Base-by-base conservation (phyloP, 2,329 filamentous ascomycete genomes). In the Ophiocordyceps australis region DNA sequence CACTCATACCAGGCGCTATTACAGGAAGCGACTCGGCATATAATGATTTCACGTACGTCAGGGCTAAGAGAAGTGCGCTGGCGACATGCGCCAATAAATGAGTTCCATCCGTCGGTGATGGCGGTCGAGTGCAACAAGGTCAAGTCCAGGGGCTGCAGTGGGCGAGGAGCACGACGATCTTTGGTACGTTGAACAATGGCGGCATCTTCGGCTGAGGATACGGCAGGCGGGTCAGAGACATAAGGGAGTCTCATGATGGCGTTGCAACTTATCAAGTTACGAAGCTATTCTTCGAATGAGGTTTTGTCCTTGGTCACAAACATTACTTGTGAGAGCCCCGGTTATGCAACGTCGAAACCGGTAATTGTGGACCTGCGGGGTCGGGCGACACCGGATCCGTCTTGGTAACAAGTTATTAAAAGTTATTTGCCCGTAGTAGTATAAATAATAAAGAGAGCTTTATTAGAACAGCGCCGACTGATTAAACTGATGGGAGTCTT, bases 1-100 rank as follows among this genome's bases (percentile, higher is more conserved):
- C 79, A 91, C 48, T 92, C 82, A 49, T 83, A 91, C 71, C 76
- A 81, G 2, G 82, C 82, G 12, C 62, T 50, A 50, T 91, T 92
- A 39, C 81, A 64, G 11, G 76, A 72, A 9, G 82, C 82, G 10
- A 91, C 77, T 25, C 81, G 66, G 40, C 71, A 81, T 38, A 92
- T 85, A 35, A 78, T 74, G 12, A 85, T 58, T 55, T 92, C 81
- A 36, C 78, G 71, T 27, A 82, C 42, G 37, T 65, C 59, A 25
- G 57, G 60, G 4, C 50, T 28, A 5, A 74, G 39, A 4, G 40
- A 43, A 14, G 65, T 65, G 34, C 52, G 50, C 22, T 65, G 69
- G 35, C 70, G 62, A 18, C 74, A 47, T 15, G 68, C 67, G 31
- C 72, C 73, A 9, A 79, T 59, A 45, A 79, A 74, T 9, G 56